phyloP scores from a whole-genome alignment of 495 filamentous ascomycete species.

The Lentithecium fluviatile region DNA sequence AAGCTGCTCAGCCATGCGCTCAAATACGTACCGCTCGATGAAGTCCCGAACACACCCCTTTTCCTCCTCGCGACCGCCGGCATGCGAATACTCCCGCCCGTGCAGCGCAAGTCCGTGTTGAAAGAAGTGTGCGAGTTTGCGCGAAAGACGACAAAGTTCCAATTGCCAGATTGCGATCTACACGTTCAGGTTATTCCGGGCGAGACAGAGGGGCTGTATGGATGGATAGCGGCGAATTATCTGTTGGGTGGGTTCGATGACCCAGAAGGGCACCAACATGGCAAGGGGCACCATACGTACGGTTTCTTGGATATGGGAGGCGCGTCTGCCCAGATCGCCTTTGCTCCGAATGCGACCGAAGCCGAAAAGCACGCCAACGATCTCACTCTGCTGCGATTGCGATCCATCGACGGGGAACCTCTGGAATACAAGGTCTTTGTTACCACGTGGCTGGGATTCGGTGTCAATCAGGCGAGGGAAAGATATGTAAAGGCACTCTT shows the following conservation, averaged over 20 bases:
- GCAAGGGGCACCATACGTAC: slow-evolving; percentile 91
- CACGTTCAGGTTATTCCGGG: slow-evolving; percentile 96
- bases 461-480: slow-evolving; percentile 83
- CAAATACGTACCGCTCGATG: slow-evolving; percentile 72
- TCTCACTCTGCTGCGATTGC: slow-evolving; percentile 77
- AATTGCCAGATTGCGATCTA: slow-evolving; percentile 81
- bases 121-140: slow-evolving; percentile 82
- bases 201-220: slow-evolving; percentile 96
- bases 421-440: slow-evolving; percentile 88
- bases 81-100: slow-evolving; percentile 80
- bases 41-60: slow-evolving; percentile 80
- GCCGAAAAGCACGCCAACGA: slow-evolving; percentile 87
- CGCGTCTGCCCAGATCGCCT: slow-evolving; percentile 95
- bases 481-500: slow-evolving; percentile 74
- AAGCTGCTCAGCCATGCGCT: slow-evolving; percentile 79
- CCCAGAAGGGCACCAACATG: slow-evolving; percentile 70
- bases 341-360: slow-evolving; percentile 91
- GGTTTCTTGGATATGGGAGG: slow-evolving; percentile 99
- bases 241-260: slow-evolving; percentile 87
- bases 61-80: slow-evolving; percentile 97
- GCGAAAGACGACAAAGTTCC: slow-evolving; percentile 73
- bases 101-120: slow-evolving; percentile 68
- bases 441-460: slow-evolving; percentile 95
- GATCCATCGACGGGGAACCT: slow-evolving; percentile 71
- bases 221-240: slow-evolving; percentile 99